Percentiles rank a stretch among this genome's conserved stretches.
These are phyloP conservation scores for Leccinum pachyderme DNA, from an alignment of 1,284 basidiomycete genomes.

Conservation along the genomic window DNA sequence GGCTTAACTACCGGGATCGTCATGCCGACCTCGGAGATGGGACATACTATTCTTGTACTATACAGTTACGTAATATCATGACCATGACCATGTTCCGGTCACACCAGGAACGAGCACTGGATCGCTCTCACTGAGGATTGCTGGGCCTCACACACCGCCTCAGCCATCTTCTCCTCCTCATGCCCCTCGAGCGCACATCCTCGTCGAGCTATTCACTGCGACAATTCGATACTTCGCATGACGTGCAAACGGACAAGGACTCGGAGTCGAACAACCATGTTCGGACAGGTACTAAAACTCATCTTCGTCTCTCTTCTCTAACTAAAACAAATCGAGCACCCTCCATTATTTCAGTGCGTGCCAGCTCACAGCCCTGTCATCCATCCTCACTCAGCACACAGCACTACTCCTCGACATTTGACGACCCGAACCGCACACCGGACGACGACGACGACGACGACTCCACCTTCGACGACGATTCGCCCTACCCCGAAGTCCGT, in stretches of 20 bases:
- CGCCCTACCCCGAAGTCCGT: slow-evolving; percentile 74
- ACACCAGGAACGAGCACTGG: not conserved
- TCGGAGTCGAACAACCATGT: slow-evolving; percentile 13
- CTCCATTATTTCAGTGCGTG: slow-evolving; percentile 18
- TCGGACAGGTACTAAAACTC: slow-evolving; percentile 14
- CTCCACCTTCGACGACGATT: slow-evolving; percentile 41
- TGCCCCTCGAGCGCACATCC: slow-evolving; percentile 23
- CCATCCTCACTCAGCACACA: not conserved
- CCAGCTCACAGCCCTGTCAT: not conserved
- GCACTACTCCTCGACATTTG: slow-evolving; percentile 17
- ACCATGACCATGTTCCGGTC: not conserved
- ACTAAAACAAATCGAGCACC: not conserved
- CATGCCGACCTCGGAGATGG: not conserved
- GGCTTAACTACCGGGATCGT: slow-evolving; percentile 7
- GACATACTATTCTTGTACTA: too few relatives aligned
- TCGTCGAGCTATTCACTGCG: slow-evolving; percentile 14
- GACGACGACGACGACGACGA: slow-evolving; percentile 11
- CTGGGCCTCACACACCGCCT: slow-evolving; percentile 12
- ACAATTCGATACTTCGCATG: slow-evolving; percentile 7
- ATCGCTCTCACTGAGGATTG: not conserved
- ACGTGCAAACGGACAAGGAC: slow-evolving; percentile 27
- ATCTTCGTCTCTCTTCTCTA: not conserved
- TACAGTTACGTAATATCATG: not conserved
- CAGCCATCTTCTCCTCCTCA: slow-evolving; percentile 1
- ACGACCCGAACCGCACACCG: slow-evolving; percentile 46